Base-by-base conservation (phyloP, 176 grass and related monocot genomes). In the Poa pratensis region DNA sequence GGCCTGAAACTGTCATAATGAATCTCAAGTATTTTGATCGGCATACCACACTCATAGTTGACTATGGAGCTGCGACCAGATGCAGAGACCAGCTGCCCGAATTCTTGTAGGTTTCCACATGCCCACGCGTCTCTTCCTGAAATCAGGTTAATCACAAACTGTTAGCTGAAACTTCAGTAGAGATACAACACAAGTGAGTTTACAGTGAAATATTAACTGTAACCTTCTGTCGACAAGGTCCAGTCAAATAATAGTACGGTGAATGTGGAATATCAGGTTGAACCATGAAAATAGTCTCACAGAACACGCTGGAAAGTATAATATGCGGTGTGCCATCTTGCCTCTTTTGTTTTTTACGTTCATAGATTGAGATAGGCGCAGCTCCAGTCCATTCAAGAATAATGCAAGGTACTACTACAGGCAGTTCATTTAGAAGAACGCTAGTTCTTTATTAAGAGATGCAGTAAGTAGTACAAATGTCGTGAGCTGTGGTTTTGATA, bases 1-100 rank as follows among this genome's bases (percentile, higher is more conserved):
- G 35, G 35, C 37, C 17, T 69, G 69, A 71, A 69, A 80, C 40
- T 57, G 60, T 30, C 28, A 34, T 35, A 51, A 20, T 23, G 20
- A 16, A 59, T 70, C 24, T 45, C 0, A 40, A 87, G 32, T 69
- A 71, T 82, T 79, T 27, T 11, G 10, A 87, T 83, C 14, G 34
- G 23, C 88, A 54, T 92, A 95, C 96, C 96, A 12, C 96, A 98
- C 49, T 98, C 96, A 32, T 98, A 98, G 22, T 95, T 98, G 12
- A 95, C 69, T 49, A 98, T 92, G 84, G 96, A 98, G 86, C 96
- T 98, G 26, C 69, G 91, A 4, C 96, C 96, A 80, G 93, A 98
- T 64, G 87, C 93, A 62, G 88, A 87, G 30, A 98, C 83, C 49
- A 98, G 83, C 88, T 90, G 53, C 7, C 93, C 91, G 24, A 98